These are phyloP conservation scores for Cystoisospora suis DNA, from an alignment of 169 alveolate genomes.

Conservation along the genomic window DNA sequence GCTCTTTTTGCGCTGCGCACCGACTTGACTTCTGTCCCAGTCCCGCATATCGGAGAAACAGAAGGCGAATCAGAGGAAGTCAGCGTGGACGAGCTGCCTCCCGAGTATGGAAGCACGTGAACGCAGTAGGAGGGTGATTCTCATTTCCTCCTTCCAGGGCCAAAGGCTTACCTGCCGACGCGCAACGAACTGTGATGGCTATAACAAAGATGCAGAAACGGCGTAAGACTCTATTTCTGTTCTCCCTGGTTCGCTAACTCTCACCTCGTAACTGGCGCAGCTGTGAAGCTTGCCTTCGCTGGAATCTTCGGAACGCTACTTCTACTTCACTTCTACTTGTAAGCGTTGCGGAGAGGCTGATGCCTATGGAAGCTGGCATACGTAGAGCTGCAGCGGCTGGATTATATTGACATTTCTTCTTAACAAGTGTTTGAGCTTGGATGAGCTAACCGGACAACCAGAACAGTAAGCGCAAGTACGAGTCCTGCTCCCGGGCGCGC, in stretches of 20 bases:
- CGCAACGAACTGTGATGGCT: constrained; percentile 4
- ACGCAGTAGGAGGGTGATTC: not conserved
- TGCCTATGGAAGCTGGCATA: not conserved
- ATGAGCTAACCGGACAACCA: constrained; percentile 52
- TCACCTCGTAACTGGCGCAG: not conserved
- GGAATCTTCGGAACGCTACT: constrained; percentile 2
- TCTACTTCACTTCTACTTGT: constrained; percentile 6
- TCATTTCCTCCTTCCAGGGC: not conserved
- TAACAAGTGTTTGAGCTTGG: constrained; percentile 63
- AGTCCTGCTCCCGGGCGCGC: not conserved
- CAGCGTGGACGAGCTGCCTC: constrained; percentile 48
- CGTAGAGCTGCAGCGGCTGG: constrained; percentile 43
- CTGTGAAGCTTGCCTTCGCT: constrained; percentile 25
- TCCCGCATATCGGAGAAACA: constrained; percentile 54
- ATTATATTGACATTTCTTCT: constrained; percentile 49
- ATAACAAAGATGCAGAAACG: constrained; percentile 57
- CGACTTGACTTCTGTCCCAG: no score
- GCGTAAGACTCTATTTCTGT: constrained; percentile 35
- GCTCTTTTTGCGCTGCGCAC: not conserved
- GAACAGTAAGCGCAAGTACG: constrained; percentile 41
- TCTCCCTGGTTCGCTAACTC: not conserved
- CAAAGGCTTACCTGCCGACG: not conserved
- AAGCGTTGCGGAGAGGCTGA: not conserved
- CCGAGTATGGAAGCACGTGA: constrained; percentile 43
- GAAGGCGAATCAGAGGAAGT: constrained; percentile 59